Percentiles rank a stretch among this genome's conserved stretches.
phyloP scores from a whole-genome alignment of 2,329 filamentous ascomycete genomes.

The Talaromyces sp. region DNA sequence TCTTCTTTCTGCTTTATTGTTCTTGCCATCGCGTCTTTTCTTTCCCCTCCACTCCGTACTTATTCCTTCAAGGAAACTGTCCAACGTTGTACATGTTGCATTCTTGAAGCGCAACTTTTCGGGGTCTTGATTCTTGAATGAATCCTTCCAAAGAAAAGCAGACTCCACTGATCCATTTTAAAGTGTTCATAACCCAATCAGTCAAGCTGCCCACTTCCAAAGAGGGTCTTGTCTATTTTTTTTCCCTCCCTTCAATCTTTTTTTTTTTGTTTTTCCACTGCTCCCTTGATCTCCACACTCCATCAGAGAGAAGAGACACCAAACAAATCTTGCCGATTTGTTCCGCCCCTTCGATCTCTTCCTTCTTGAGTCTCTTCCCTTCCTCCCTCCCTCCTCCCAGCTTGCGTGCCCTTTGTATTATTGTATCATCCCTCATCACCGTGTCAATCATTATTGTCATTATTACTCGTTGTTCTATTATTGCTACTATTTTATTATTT shows the following conservation, averaged over 20 bases:
- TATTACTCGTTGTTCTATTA: slow-evolving; percentile 7
- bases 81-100: slow-evolving; percentile 1
- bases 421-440: slow-evolving; percentile 19
- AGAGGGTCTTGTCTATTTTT: slow-evolving; percentile 9
- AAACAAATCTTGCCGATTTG: slow-evolving; percentile 13
- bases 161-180: slow-evolving; percentile 1
- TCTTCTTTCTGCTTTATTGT: neutral
- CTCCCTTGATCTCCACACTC: slow-evolving; percentile 11
- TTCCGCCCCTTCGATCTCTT: slow-evolving; percentile 13
- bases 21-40: neutral
- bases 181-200: slow-evolving; percentile 17
- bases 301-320: neutral
- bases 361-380: neutral
- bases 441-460: slow-evolving; percentile 14
- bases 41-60: neutral
- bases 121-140: neutral
- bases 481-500: slow-evolving; percentile 10
- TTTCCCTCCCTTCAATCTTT: slow-evolving; percentile 14
- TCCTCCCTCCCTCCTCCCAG: slow-evolving; percentile 6
- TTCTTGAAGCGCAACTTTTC: slow-evolving; percentile 3
- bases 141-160: neutral
- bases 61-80: neutral
- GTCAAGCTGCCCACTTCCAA: neutral
- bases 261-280: slow-evolving; percentile 16
- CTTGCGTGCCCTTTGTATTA: slow-evolving; percentile 11